Base-by-base conservation (phyloP, 257 asterid genomes). In the Ballota nigra region DNA sequence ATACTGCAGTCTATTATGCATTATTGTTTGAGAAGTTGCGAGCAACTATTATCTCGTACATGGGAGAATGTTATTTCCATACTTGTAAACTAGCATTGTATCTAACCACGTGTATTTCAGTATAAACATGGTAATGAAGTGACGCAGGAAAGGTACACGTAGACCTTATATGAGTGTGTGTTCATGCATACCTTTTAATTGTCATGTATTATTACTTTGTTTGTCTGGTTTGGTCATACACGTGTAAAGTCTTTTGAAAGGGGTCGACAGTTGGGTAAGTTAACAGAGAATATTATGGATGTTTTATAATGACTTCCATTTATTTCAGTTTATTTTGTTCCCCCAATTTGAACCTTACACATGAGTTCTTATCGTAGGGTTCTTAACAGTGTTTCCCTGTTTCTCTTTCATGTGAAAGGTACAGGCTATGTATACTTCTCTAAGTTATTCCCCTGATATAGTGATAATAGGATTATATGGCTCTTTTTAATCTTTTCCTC, bases 381-480 rank as follows among this genome's bases (percentile, higher is more conserved):
- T 31, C 65, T 65, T 18, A 65, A 43, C 36, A 11, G n/a, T 71
- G 66, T 59, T 64, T 23, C 24, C 64, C 31, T 55, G 6, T 28
- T 26, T 76, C 15, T 22, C 36, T 52, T 41, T 31, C 51, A 57
- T 36, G 52, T 57, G 68, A 55, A 73, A 40, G 45, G 53, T 68
- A n/a, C n/a, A n/a, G 45, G 66, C n/a, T 19, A 18, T 52, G 33
- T 49, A 22, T 12, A 29, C 51, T 31, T 55, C 34, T 53, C 33
- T 26, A 19, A n/a, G 74, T 28, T 59, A 66, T 70, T 74, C 53
- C 52, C 31, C 55, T 62, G n/a, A n/a, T n/a, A n/a, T n/a, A n/a
- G n/a, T n/a, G n/a, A 16, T 23, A 9, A n/a, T 67, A 45, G 74
- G 57, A 68, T 24, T 41, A 20, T 19, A 60, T 5, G 58, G 26